phyloP scores from a whole-genome alignment of 2,329 filamentous ascomycete genomes.

The Clonostachys rosea region DNA sequence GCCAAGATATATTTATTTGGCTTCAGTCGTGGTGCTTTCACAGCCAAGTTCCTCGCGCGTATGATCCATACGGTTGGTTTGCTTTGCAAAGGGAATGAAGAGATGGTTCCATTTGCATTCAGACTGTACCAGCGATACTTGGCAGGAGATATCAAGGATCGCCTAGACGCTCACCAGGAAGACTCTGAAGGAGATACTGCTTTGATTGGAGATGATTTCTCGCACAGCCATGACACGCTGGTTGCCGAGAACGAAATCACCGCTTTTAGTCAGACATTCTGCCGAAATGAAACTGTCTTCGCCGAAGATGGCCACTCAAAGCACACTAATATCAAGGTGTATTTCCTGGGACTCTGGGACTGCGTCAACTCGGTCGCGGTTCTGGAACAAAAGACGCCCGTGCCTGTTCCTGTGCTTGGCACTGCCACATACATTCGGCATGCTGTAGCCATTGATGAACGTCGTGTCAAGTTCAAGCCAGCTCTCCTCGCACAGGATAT shows the following conservation, averaged over 20 bases:
- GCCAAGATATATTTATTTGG: conserved; percentile 62
- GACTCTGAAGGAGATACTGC: neutral
- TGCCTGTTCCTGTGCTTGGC: conserved; percentile 28
- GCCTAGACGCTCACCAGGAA: neutral
- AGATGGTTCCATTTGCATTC: conserved; percentile 53
- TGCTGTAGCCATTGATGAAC: conserved; percentile 47
- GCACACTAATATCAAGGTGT: conserved; percentile 36
- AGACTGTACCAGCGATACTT: conserved; percentile 35
- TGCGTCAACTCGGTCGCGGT: conserved; percentile 46
- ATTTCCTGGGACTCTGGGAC: conserved; percentile 53
- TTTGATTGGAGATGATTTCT: conserved; percentile 6
- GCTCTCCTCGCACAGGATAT: conserved; percentile 39
- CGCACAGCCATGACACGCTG: neutral
- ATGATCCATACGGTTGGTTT: conserved; percentile 83
- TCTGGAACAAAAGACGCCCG: conserved; percentile 27
- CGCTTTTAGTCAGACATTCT: conserved; percentile 43
- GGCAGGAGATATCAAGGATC: conserved; percentile 20
- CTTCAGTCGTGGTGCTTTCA: conserved; percentile 71
- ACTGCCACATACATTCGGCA: conserved; percentile 43
- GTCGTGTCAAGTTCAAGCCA: conserved; percentile 50
- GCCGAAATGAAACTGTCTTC: conserved; percentile 18
- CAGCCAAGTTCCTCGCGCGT: conserved; percentile 71
- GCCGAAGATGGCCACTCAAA: conserved; percentile 6
- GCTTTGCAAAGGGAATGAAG: conserved; percentile 76
- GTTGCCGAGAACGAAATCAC: conserved; percentile 24